Evolutionary conservation across 441 rosid species (phyloP).

Genomic region (Erodium moschatum): DNA sequence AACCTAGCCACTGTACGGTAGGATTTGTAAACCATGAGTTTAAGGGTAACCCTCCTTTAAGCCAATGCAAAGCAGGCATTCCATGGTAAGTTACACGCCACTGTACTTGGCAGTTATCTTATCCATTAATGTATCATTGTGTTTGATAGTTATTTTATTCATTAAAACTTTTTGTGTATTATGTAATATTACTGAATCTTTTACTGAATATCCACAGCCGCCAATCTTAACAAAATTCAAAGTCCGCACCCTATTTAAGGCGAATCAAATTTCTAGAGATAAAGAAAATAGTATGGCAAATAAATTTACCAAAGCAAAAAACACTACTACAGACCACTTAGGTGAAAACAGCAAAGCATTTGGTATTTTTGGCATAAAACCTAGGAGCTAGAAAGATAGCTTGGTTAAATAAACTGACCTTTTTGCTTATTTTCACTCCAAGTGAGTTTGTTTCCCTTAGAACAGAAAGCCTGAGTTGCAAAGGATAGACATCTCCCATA

Average conservation of each 20-base stretch:
- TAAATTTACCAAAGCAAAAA: background rate
- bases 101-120: too few species aligned
- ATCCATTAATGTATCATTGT: too few species aligned
- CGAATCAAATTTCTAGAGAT: background rate
- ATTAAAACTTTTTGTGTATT: too few species aligned
- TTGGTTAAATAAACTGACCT: conserved; percentile 36
- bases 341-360: background rate
- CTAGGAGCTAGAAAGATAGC: conserved; percentile 17
- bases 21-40: too few species aligned
- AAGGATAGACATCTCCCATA: conserved; percentile 87
- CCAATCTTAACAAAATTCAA: too few species aligned
- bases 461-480: conserved; percentile 73
- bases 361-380: conserved; percentile 12
- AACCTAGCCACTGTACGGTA: too few species aligned
- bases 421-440: conserved; percentile 85
- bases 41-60: too few species aligned
- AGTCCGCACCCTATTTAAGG: background rate
- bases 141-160: too few species aligned
- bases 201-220: too few species aligned
- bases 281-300: background rate
- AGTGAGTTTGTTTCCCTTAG: conserved; percentile 53
- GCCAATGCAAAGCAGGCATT: too few species aligned
- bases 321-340: background rate
- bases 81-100: too few species aligned
- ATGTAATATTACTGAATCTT: too few species aligned